Evolutionary conservation across 176 grass and related monocot species (phyloP), one percentile per base, ranked within the genome.

Genomic region (Secale cereale): DNA sequence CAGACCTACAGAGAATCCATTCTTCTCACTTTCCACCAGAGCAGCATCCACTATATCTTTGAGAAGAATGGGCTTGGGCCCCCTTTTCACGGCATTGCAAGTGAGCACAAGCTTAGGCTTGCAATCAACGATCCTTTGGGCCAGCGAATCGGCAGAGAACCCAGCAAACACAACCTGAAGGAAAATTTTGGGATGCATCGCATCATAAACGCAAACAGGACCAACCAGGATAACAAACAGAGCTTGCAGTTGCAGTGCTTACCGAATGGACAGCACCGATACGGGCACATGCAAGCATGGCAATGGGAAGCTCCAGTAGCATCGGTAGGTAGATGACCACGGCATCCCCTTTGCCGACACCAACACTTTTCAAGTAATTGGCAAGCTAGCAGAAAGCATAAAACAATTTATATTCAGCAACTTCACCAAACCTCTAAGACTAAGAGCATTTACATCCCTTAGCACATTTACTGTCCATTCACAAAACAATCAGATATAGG

Each of bases 191-290:
- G 23, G 69, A 43, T 23, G 59, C 45, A 46, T 85, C 45, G 43
- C 3, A 28, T 77, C 29, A 70, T 32, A 62, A 25, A 82, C 11
- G 22, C 12, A 63, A 84, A 48, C 22, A 75, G 48, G 29, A 31
- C 83, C 22, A 37, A 63, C 32, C 9, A 33, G 32, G 14, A 75
- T 50, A 84, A 41, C 69, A 48, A 22, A 17, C 8, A 52, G 22
- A 73, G 30, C 23, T 62, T 43, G 26, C 59, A 70, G 39, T 29
- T 79, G 59, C 31, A 33, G 70, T 30, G 31, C 40, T 88, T 94
- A 97, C 97, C 59, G 97, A 99, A 80, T 99, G 97, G 54, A 99
- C 82, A 82, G 97, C 97, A 59, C 97, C 94, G 28, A 99, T 99
- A 28, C 94, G 97, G 1, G 94, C 91, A 85, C 97, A 99, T 48